A percentile compares a stretch with the other conserved stretches of the same genome.
These are phyloP conservation scores for Fusarium compactum DNA, from an alignment of 2,329 filamentous ascomycete species.

Conservation along the genomic window DNA sequence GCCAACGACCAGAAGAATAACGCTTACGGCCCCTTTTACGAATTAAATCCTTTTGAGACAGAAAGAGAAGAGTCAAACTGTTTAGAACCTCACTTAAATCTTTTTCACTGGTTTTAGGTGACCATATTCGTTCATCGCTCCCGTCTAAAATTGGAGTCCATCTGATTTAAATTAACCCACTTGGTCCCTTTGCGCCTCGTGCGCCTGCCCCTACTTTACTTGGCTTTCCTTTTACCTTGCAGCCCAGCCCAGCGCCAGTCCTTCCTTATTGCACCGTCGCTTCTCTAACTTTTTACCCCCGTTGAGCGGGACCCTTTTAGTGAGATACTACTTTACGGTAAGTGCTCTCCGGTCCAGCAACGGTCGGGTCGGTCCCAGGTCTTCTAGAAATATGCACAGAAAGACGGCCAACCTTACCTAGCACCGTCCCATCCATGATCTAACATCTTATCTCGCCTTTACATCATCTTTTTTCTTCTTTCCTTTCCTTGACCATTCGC, in stretches of 20 bases:
- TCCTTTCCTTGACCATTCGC: neutral
- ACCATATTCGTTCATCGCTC: neutral
- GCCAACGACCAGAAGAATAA: slow-evolving; percentile 14
- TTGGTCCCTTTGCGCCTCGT: slow-evolving; percentile 34
- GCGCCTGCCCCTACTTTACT: slow-evolving; percentile 20
- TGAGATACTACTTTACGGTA: slow-evolving; percentile 28
- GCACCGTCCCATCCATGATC: slow-evolving; percentile 3
- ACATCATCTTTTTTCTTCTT: slow-evolving; percentile 9
- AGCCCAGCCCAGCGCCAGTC: too few species aligned
- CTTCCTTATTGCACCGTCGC: neutral
- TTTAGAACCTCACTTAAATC: neutral
- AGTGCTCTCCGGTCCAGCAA: slow-evolving; percentile 30
- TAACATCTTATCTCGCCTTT: slow-evolving; percentile 1
- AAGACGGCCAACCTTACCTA: neutral
- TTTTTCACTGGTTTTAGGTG: neutral
- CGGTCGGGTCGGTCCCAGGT: slow-evolving; percentile 1
- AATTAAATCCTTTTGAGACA: neutral
- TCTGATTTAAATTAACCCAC: slow-evolving; percentile 38
- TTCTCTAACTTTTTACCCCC: slow-evolving; percentile 13
- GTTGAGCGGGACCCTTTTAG: slow-evolving; percentile 33
- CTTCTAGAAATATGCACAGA: slow-evolving; percentile 39
- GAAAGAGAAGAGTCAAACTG: neutral
- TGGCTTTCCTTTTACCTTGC: neutral
- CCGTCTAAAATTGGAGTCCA: slow-evolving; percentile 32
- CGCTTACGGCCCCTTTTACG: slow-evolving; percentile 21